Base-by-base conservation (phyloP, 805 yeast species). In the Hanseniaspora valbyensis region DNA sequence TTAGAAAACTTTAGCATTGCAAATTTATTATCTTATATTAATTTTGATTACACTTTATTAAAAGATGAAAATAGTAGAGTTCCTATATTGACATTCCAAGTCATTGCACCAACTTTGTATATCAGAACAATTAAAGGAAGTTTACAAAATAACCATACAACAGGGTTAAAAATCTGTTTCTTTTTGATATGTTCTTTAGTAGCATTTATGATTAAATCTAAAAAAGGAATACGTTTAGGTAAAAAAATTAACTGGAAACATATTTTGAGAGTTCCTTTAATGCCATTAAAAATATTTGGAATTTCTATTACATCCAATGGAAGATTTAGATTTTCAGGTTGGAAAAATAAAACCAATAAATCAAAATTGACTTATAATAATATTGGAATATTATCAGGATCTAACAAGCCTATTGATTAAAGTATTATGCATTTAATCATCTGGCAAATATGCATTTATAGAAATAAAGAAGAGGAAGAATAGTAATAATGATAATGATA, bases 331-430 rank as follows among this genome's bases (percentile, higher is more conserved):
- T 28, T 28, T 28, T 28, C 30, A 28, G 30, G 30, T 12, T 28
- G 12, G 10, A 8, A 7, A 28, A 28, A 28, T 28, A 28, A 28
- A 28, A 8, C 19, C 19, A 44, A 36, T 10, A 44, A 44, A 36
- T 21, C 49, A 4, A 36, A 37, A 24, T 28, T 36, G 13, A 44
- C 49, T n/a, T 44, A 44, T 25, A 44, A 36, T 37, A 30, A 44
- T 8, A 38, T 37, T 8, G 49, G 49, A 13, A 25, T 44, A 10
- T 37, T 44, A 16, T 39, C 38, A 36, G 36, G 36, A 25, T 18
- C 28, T 14, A 10, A 19, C 16, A 34, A 34, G 39, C 19, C 8
- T 8, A 19, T 34, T 34, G 24, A 19, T 34, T 34, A 16, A 34
- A 10, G 7, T 8, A 28, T 28, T n/a, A n/a, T n/a, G n/a, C n/a